Percentiles rank a stretch among this genome's conserved stretches.
These are phyloP conservation scores for Artemisia argyi DNA, from an alignment of 129 eudicot species.

Conservation along the genomic window DNA sequence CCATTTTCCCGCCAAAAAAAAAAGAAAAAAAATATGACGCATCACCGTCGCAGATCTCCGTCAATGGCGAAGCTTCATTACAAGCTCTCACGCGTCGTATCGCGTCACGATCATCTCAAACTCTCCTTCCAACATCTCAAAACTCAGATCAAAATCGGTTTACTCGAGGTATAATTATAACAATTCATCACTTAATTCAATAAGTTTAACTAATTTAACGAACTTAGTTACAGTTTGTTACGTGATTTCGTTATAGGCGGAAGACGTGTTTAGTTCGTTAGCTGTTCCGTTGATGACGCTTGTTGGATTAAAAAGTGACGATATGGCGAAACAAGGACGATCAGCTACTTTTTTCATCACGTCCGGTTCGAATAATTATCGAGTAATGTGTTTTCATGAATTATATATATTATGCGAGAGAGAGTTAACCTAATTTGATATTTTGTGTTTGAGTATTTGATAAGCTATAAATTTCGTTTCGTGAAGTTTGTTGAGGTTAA, in stretches of 20 bases:
- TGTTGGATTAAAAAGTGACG: conserved; percentile 62
- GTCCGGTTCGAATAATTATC: conserved; percentile 15
- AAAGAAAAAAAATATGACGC: background rate
- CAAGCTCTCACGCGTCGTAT: conserved; percentile 47
- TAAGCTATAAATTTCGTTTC: background rate
- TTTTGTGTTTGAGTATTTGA: too few relatives aligned
- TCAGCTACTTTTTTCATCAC: conserved; percentile 39
- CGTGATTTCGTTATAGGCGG: conserved; percentile 42
- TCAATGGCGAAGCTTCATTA: conserved; percentile 40
- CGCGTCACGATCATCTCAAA: conserved; percentile 62
- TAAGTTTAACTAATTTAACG: background rate
- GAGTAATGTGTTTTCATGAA: conserved; percentile 21
- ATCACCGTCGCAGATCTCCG: conserved; percentile 29
- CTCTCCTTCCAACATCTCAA: conserved; percentile 56
- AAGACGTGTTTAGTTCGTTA: conserved; percentile 66
- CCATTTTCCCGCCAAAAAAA: background rate
- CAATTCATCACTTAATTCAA: background rate
- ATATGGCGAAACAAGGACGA: conserved; percentile 70
- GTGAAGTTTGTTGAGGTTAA: conserved; percentile 2
- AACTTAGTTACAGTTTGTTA: background rate
- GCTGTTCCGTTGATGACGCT: conserved; percentile 68
- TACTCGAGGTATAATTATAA: conserved; percentile 62
- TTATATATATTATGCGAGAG: too few relatives aligned
- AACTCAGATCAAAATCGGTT: conserved; percentile 61
- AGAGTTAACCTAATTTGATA: too few relatives aligned